Evolutionary conservation across 1,139 yeast genomes (phyloP), one percentile per base, ranked within the genome.

Genomic region (Geotrichum restrictum): DNA sequence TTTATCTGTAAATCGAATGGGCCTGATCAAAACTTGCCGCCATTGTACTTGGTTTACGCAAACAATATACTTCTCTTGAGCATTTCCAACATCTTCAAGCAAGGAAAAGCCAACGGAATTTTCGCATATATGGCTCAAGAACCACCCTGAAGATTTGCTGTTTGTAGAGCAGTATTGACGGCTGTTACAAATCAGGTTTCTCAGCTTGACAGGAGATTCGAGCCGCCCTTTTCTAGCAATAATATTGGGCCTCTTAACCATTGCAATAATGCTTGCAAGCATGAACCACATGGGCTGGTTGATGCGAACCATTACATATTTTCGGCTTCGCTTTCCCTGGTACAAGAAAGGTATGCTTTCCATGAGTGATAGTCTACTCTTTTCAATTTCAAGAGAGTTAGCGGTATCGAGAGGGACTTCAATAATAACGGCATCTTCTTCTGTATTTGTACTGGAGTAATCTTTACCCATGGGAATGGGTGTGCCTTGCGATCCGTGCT

Each of bases 211-310:
- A 33, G 33, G 57, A 18, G 37, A 57, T 45, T 21, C 19, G 8
- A 48, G 48, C 3, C 44, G 14, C 16, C 11, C 45, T 31, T 37
- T 43, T 10, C n/a, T n/a, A n/a, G 49, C 45, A 19, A 49, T 19
- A n/a, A 42, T 43, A 19, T 65, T 69, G 34, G 68, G 71, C 1
- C 69, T 56, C 5, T 71, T 69, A 1, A 72, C 70, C 39, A 67
- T 60, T 29, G 68, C 71, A 31, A 69, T 64, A 18, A 66, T 61
- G 33, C 66, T 64, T 2, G 72, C 72, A 37, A 69, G 56, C 13
- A 65, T 61, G 2, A 72, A 62, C 72, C 72, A 69, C 13, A 69
- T 51, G 1, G 71, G 70, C 52, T 69, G 72, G 47, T 62, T 63
- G 0, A 64, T 57, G 21, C 68, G 56, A 5, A 64, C 67, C 2